Evolutionary conservation across 2,329 filamentous ascomycete species (phyloP), one percentile per base, ranked within the genome.

Genomic region (Dothiorella sarmentorum): DNA sequence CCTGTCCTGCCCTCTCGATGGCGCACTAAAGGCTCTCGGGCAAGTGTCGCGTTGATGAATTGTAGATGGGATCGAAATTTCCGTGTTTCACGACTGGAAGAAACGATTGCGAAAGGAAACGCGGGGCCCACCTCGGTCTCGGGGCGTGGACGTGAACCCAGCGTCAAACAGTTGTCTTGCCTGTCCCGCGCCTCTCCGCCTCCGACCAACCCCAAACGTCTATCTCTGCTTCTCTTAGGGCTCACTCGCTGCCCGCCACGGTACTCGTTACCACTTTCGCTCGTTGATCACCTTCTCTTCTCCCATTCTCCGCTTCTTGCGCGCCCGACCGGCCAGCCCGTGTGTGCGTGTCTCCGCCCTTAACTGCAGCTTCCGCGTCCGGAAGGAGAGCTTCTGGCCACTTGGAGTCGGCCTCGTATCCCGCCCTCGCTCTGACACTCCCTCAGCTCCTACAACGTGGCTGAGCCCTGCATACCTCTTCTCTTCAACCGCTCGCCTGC

Each of bases 191-290:
- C 15, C 55, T 20, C 40, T 47, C 42, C 55, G 53, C 47, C 45
- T 43, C 40, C 40, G 42, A 29, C 44, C 49, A 29, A 27, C 49
- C 35, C 22, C 49, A 38, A 40, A 40, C 27, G 15, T 29, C 45
- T 51, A 37, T 51, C 45, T 51, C 45, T 24, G 45, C 45, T 20
- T 40, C 49, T 17, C n/a, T 27, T 53, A 53, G 49, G 49, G 49
- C 49, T 53, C 37, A 7, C 49, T 38, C 33, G 24, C 22, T 40
- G 22, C 35, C 33, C 40, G 43, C 18, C 29, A 26, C 24, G 60
- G 60, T 57, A 58, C 58, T 60, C 52, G 45, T 35, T 62, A 31
- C 60, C 60, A 53, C 27, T 60, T 62, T 18, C 60, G 33, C 44
- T 58, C 56, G 56, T 52, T 58, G 29, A 57, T 44, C 20, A 6